phyloP scores from a whole-genome alignment of 495 filamentous ascomycete genomes.

The Pyrenula massariospora region DNA sequence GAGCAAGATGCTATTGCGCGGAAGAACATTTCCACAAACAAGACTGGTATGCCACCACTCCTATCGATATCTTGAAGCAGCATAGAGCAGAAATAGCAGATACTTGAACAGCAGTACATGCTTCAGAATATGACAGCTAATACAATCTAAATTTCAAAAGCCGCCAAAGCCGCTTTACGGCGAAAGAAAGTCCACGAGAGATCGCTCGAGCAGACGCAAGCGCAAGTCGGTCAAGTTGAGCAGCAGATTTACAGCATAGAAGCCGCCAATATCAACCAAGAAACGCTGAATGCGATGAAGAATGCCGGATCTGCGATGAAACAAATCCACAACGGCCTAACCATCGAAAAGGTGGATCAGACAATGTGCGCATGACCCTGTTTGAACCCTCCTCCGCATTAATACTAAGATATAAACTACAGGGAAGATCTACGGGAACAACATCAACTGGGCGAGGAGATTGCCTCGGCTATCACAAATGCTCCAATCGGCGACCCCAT shows the following conservation, averaged over 20 bases:
- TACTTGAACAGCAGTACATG: not conserved
- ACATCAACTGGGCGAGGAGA: slow-evolving; percentile 85
- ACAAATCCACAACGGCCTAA: slow-evolving; percentile 80
- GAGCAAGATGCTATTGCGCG: slow-evolving; percentile 88
- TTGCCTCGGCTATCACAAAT: slow-evolving; percentile 69
- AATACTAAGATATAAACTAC: slow-evolving; percentile 5
- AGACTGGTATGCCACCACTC: slow-evolving; percentile 54
- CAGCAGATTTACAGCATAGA: slow-evolving; percentile 96
- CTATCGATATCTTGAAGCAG: no score
- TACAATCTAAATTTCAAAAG: slow-evolving; percentile 29
- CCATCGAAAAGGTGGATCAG: slow-evolving; percentile 83
- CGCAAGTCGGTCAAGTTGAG: slow-evolving; percentile 84
- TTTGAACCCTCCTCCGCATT: not conserved
- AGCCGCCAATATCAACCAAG: slow-evolving; percentile 95
- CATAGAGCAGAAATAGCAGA: not conserved
- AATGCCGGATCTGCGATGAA: slow-evolving; percentile 80
- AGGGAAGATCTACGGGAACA: slow-evolving; percentile 93
- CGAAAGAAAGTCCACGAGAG: slow-evolving; percentile 91
- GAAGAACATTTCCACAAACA: slow-evolving; percentile 84
- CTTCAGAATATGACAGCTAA: no score
- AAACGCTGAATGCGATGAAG: slow-evolving; percentile 92
- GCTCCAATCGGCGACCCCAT: slow-evolving; percentile 56
- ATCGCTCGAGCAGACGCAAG: slow-evolving; percentile 76
- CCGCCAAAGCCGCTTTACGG: slow-evolving; percentile 80
- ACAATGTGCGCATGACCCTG: slow-evolving; percentile 62